Evolutionary conservation across 2,329 filamentous ascomycete species (phyloP).

Genomic region (Colletotrichum sp.): DNA sequence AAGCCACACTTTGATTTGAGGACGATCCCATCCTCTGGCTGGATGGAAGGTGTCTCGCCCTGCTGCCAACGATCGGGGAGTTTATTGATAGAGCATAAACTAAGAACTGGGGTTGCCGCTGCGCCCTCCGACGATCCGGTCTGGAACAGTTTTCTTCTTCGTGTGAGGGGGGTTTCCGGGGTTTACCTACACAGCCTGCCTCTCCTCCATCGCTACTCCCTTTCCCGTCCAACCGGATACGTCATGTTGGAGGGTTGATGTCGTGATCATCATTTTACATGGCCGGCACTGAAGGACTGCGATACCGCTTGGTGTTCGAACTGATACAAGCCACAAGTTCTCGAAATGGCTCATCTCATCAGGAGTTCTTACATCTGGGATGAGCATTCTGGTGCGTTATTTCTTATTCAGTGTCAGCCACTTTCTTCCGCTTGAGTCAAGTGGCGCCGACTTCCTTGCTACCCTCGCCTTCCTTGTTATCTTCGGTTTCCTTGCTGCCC

Average conservation of each 20-base stretch:
- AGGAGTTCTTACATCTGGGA: neutral
- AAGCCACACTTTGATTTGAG: neutral
- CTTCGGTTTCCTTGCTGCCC: neutral
- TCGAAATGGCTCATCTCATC: neutral
- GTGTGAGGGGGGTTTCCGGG: neutral
- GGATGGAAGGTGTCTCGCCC: no score
- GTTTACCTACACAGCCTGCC: neutral
- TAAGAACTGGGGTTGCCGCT: neutral
- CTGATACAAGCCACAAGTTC: neutral
- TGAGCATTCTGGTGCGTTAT: neutral
- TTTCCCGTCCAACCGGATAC: neutral
- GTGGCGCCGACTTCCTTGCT: neutral
- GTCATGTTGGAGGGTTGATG: neutral
- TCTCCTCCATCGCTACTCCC: neutral
- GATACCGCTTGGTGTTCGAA: neutral
- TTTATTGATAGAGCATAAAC: neutral
- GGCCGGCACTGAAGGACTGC: neutral
- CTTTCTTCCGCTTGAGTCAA: neutral
- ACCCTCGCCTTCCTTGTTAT: neutral
- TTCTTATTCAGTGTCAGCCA: neutral
- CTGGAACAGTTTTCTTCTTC: neutral
- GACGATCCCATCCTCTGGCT: neutral
- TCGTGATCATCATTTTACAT: neutral
- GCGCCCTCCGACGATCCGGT: slow-evolving; percentile 2
- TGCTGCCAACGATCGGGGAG: neutral